Conservation (phyloP, 176 grass and related monocot species). For the Eremochloa ophiuroides region DNA sequence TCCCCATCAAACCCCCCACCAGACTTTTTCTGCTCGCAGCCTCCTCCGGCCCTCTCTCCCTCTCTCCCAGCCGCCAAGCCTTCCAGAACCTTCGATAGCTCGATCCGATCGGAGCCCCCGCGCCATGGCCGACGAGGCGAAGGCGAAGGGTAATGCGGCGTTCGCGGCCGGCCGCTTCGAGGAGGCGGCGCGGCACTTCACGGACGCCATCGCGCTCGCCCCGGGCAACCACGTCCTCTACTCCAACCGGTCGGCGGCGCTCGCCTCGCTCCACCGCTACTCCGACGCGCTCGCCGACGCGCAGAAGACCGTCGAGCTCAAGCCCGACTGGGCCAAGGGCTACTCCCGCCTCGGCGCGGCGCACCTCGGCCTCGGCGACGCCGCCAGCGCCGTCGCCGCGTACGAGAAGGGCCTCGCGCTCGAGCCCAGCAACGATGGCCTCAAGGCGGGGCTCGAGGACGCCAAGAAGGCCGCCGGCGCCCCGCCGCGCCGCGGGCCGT, state of each 20-base stretch:
- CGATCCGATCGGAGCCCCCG: slow-evolving; percentile 37
- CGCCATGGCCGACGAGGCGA: slow-evolving; percentile 77
- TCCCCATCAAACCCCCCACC: slow-evolving; percentile 15
- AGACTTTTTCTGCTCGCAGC: neutral
- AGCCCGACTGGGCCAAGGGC: slow-evolving; percentile 95
- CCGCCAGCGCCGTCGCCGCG: slow-evolving; percentile 48
- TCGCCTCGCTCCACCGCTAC: slow-evolving; percentile 88
- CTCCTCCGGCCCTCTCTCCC: too few relatives aligned
- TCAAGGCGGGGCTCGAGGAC: slow-evolving; percentile 69
- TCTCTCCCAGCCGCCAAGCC: slow-evolving; percentile 29
- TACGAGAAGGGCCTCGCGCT: slow-evolving; percentile 84
- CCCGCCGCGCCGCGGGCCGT: slow-evolving; percentile 23
- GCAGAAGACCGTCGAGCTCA: slow-evolving; percentile 81
- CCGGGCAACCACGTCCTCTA: slow-evolving; percentile 80
- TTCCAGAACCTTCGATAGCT: neutral
- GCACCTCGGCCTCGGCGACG: slow-evolving; percentile 69
- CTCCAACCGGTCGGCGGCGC: slow-evolving; percentile 95
- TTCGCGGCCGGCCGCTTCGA: slow-evolving; percentile 63
- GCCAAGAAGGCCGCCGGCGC: slow-evolving; percentile 45
- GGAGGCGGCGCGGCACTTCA: slow-evolving; percentile 60
- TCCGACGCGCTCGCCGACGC: slow-evolving; percentile 75
- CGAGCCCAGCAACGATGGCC: slow-evolving; percentile 75
- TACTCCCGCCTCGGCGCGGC: slow-evolving; percentile 94
- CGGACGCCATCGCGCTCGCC: slow-evolving; percentile 69
- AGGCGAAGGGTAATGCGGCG: slow-evolving; percentile 74